Conservation (phyloP, 768 basidiomycete species). For the Suillus plorans region DNA sequence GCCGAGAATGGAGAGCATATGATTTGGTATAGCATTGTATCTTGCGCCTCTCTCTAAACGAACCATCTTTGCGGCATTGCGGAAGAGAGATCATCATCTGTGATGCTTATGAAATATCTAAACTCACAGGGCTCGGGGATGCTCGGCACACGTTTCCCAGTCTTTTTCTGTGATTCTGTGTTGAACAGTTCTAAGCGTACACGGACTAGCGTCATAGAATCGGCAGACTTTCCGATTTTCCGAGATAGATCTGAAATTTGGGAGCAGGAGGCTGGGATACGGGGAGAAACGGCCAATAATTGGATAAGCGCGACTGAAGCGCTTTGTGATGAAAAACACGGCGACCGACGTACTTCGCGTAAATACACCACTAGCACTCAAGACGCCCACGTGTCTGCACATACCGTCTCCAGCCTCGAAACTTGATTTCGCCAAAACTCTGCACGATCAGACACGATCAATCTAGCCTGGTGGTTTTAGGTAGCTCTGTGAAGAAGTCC, state of each 20-base stretch:
- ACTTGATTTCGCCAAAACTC: neutral
- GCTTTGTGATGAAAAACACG: neutral
- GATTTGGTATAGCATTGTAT: conserved; percentile 31
- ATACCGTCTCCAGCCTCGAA: neutral
- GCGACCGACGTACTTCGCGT: neutral
- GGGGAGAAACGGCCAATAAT: neutral
- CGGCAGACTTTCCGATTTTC: neutral
- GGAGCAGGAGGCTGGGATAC: neutral
- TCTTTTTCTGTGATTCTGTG: neutral
- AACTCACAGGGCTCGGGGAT: neutral
- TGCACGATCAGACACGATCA: neutral
- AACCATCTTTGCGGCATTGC: neutral
- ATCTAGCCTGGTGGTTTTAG: neutral
- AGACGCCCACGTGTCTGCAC: neutral
- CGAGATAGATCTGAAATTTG: neutral
- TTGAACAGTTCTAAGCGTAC: neutral
- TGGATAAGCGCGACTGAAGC: neutral
- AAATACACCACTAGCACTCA: neutral
- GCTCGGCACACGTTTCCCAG: neutral
- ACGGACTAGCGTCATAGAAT: no score
- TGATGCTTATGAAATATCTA: neutral
- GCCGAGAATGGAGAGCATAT: conserved; percentile 36
- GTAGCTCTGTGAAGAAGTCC: neutral
- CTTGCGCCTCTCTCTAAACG: conserved; percentile 7
- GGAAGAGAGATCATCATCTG: neutral